A percentile compares a stretch with the other conserved stretches of the same genome.
These are phyloP conservation scores for Pseudogymnoascus sp. DNA, from an alignment of 2,329 filamentous ascomycete species.

Conservation along the genomic window DNA sequence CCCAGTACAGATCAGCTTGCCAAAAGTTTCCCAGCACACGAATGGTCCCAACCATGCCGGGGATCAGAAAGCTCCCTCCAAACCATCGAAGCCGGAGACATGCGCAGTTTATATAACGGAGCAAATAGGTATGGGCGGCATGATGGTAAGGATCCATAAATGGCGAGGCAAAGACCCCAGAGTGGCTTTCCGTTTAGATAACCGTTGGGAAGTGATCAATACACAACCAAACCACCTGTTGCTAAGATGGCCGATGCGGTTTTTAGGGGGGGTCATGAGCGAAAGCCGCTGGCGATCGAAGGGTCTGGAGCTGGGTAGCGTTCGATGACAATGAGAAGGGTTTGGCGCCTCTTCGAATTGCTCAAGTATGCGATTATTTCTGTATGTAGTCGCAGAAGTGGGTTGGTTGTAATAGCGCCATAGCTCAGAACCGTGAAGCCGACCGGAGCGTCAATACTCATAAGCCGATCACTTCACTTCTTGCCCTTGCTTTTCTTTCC, in stretches of 20 bases:
- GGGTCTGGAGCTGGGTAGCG: background rate
- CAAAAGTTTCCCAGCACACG: background rate
- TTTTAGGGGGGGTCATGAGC: background rate
- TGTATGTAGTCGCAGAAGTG: background rate
- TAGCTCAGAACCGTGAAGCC: background rate
- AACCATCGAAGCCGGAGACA: too few relatives aligned
- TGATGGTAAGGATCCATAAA: background rate
- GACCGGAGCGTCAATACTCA: background rate
- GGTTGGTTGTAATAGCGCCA: background rate
- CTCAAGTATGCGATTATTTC: background rate
- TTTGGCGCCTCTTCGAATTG: background rate
- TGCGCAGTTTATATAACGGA: background rate
- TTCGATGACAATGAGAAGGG: background rate
- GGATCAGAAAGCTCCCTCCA: background rate
- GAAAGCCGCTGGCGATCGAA: background rate
- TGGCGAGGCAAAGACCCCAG: background rate
- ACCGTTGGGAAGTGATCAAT: background rate
- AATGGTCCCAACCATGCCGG: background rate
- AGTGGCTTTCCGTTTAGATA: background rate
- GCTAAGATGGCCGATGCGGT: background rate
- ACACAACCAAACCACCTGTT: background rate
- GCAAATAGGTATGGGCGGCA: background rate
- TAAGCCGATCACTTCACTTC: slow-evolving; percentile 24
- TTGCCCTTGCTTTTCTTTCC: slow-evolving; percentile 36
- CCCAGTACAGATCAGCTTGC: background rate